Conservation (phyloP, 73 alveolate species). For the Symbiodinium natans region DNA sequence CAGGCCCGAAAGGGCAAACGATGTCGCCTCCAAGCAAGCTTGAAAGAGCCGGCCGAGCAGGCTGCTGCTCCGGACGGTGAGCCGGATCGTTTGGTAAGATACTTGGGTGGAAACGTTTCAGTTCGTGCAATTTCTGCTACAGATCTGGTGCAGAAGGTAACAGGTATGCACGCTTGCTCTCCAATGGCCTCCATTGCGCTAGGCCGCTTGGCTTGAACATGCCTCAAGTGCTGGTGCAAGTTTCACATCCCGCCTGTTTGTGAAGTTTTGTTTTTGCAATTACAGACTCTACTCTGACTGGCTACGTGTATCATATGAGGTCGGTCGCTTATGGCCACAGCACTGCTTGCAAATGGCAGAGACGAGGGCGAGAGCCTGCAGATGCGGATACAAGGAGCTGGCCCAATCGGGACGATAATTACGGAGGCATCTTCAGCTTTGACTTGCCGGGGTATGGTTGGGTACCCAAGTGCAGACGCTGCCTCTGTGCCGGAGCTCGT, state of each 20-base stretch:
- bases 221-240: too few relatives aligned
- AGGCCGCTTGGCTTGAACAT: not conserved
- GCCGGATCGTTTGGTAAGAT: slow-evolving; percentile 61
- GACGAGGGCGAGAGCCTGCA: slow-evolving; percentile 87
- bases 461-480: slow-evolving; percentile 74
- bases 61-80: too few relatives aligned
- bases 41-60: too few relatives aligned
- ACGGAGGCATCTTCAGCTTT: slow-evolving; percentile 66
- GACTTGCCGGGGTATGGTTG: slow-evolving; percentile 84
- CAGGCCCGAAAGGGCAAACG: slow-evolving; percentile 12
- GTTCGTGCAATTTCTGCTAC: slow-evolving; percentile 65
- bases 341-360: slow-evolving; percentile 66
- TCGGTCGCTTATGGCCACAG: slow-evolving; percentile 76
- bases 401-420: slow-evolving; percentile 79
- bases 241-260: too few relatives aligned
- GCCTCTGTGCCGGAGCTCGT: slow-evolving; percentile 75
- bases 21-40: not conserved
- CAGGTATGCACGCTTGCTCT: slow-evolving; percentile 34
- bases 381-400: slow-evolving; percentile 84
- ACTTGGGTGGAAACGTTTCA: slow-evolving; percentile 37
- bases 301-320: not conserved
- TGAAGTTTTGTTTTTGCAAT: too few relatives aligned
- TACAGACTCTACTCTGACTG: too few relatives aligned
- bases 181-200: slow-evolving; percentile 73
- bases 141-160: slow-evolving; percentile 39